Evolutionary conservation across 192 early-diverging fungal genomes (phyloP), one percentile per base, ranked within the genome.

Genomic region (Phlyctochytrium arcticum): DNA sequence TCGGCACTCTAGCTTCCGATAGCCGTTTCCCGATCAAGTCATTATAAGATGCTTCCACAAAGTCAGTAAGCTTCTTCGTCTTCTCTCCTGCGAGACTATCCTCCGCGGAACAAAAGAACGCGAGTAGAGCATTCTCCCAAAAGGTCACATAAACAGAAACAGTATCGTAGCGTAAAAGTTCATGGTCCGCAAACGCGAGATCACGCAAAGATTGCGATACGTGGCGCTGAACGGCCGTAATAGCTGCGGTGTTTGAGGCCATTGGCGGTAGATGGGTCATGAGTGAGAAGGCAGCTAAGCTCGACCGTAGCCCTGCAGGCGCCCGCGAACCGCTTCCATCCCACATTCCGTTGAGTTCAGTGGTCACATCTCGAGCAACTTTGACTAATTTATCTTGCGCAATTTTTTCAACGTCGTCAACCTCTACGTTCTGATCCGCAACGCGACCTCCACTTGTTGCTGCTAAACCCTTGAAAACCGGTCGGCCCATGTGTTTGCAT

Each of bases 381-480:
- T 46, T 54, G 36, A 12, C 9, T 2, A 62, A 27, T 19, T 29
- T 15, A 23, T 31, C 34, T 12, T 35, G 19, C 34, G 17, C 35
- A 17, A 27, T 59, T 3, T 21, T 26, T 10, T 26, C 59, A 30
- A 15, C 19, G n/a, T n/a, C n/a, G n/a, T n/a, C n/a, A n/a, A n/a
- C n/a, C n/a, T n/a, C n/a, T n/a, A n/a, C n/a, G n/a, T n/a, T n/a
- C 21, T 32, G 19, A 7, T 31, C 67, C 9, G 6, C 58, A 6
- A 60, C 12, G 15, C 49, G 46, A 31, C 24, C 65, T 23, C 65
- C 65, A 6, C 21, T 46, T 6, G 46, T 27, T 5, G 56, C 67
- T 21, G 67, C 57, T 24, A 69, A 48, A 5, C 67, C 67, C 37
- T 69, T 69, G 51, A 69, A 69, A 17, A 69, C 67, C 23, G 67